These are phyloP conservation scores for Hylodesmum podocarpum DNA, from an alignment of 306 rosid genomes.

Conservation along the genomic window DNA sequence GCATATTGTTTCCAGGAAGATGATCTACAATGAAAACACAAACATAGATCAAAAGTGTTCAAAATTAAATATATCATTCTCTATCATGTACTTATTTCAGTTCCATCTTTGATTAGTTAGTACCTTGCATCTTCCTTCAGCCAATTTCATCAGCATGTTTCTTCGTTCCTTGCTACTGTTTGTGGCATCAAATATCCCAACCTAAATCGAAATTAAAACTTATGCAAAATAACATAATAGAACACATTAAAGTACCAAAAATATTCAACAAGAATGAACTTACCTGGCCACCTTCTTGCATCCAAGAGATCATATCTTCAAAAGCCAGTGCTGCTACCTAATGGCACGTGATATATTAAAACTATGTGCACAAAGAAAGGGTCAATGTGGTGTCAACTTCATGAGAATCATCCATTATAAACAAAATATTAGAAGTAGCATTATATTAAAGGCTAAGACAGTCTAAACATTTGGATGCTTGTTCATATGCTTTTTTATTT, in stretches of 20 bases:
- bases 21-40: slow-evolving; percentile 60
- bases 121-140: slow-evolving; percentile 99
- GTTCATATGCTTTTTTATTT: not conserved
- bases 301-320: slow-evolving; percentile 99
- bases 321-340: slow-evolving; percentile 99
- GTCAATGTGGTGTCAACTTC: slow-evolving; percentile 62
- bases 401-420: slow-evolving; percentile 29
- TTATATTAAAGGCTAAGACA: not conserved
- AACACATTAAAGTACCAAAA: slow-evolving; percentile 19
- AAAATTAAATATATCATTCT: slow-evolving; percentile 17
- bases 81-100: slow-evolving; percentile 19
- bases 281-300: slow-evolving; percentile 99
- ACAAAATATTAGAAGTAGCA: slow-evolving; percentile 27
- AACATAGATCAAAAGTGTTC: slow-evolving; percentile 19
- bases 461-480: not conserved
- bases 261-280: slow-evolving; percentile 32
- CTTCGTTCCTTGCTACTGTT: slow-evolving; percentile 81
- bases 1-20: slow-evolving; percentile 95
- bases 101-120: slow-evolving; percentile 7
- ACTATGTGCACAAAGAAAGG: slow-evolving; percentile 77
- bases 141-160: slow-evolving; percentile 98
- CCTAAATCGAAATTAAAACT: slow-evolving; percentile 52
- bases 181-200: slow-evolving; percentile 99
- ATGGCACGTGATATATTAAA: slow-evolving; percentile 94
- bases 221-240: slow-evolving; percentile 12